Percentiles rank a stretch among this genome's conserved stretches.
These are phyloP conservation scores for Phytophthora crassamura DNA, from an alignment of 352 stramenopile genomes.

Conservation along the genomic window DNA sequence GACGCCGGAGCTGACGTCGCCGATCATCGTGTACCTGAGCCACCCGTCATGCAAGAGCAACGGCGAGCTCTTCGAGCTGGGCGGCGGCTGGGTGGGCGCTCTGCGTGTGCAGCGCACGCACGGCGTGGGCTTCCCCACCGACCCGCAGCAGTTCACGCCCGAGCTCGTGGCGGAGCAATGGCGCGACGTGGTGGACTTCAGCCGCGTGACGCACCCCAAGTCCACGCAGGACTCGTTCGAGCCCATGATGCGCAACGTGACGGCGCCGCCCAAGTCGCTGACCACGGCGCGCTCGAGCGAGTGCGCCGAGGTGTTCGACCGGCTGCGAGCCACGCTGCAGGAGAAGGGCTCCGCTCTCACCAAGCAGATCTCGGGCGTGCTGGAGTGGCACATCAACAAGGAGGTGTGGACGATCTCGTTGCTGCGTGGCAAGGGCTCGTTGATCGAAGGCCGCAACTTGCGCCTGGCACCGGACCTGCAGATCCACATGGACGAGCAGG, in stretches of 20 bases:
- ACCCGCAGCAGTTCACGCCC: slow-evolving; percentile 60
- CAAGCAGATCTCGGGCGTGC: slow-evolving; percentile 67
- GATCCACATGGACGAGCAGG: slow-evolving; percentile 70
- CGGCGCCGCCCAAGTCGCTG: slow-evolving; percentile 55
- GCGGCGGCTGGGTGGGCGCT: slow-evolving; percentile 72
- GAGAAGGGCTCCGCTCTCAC: slow-evolving; percentile 47
- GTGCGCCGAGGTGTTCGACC: slow-evolving; percentile 66
- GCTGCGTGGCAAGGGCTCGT: slow-evolving; percentile 52
- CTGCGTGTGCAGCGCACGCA: slow-evolving; percentile 73
- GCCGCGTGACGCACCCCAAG: slow-evolving; percentile 66
- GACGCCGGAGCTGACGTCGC: slow-evolving; percentile 67
- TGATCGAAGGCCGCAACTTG: slow-evolving; percentile 57
- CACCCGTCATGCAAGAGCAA: slow-evolving; percentile 62
- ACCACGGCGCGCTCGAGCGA: slow-evolving; percentile 61
- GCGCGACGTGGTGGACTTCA: slow-evolving; percentile 69
- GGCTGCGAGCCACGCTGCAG: slow-evolving; percentile 53
- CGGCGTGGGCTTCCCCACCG: slow-evolving; percentile 71
- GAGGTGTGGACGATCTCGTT: slow-evolving; percentile 71
- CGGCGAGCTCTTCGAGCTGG: slow-evolving; percentile 66
- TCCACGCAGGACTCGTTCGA: slow-evolving; percentile 81
- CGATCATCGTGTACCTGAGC: slow-evolving; percentile 72
- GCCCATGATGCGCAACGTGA: slow-evolving; percentile 79
- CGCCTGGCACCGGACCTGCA: slow-evolving; percentile 61
- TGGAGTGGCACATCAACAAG: slow-evolving; percentile 80
- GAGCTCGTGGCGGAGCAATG: slow-evolving; percentile 77